A percentile compares a stretch with the other conserved stretches of the same genome.
Conservation (phyloP, 441 rosid species). For the Croton setiger region DNA sequence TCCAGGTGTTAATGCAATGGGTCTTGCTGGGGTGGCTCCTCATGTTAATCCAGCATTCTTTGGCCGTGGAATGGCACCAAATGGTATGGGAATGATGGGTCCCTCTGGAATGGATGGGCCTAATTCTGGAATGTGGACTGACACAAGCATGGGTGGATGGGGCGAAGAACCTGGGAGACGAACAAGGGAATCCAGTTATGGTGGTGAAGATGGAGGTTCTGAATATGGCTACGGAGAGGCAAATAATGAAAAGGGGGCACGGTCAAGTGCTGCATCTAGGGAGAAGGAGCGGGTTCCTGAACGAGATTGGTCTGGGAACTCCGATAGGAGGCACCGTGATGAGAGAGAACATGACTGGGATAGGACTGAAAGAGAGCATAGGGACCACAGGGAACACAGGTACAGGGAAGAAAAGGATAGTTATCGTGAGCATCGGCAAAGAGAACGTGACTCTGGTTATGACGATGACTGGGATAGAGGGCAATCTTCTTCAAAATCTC, state of each 20-base stretch:
- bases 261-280: slow-evolving; percentile 50
- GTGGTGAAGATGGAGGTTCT: slow-evolving; percentile 91
- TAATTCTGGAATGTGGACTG: slow-evolving; percentile 87
- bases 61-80: slow-evolving; percentile 75
- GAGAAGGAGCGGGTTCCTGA: slow-evolving; percentile 70
- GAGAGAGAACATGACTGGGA: slow-evolving; percentile 65
- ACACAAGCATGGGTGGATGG: slow-evolving; percentile 80
- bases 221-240: slow-evolving; percentile 91
- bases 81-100: slow-evolving; percentile 79
- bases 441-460: slow-evolving; percentile 68
- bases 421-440: slow-evolving; percentile 60
- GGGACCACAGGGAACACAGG: slow-evolving; percentile 69
- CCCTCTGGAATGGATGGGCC: slow-evolving; percentile 78
- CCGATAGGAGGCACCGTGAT: slow-evolving; percentile 70
- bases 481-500: slow-evolving; percentile 66
- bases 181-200: slow-evolving; percentile 80
- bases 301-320: slow-evolving; percentile 77
- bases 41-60: slow-evolving; percentile 97
- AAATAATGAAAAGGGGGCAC: slow-evolving; percentile 68
- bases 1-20: slow-evolving; percentile 77
- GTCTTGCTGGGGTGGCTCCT: slow-evolving; percentile 94
- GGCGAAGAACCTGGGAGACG: slow-evolving; percentile 64
- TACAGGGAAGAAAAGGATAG: slow-evolving; percentile 72
- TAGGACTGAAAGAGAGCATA: slow-evolving; percentile 55
- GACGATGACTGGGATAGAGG: slow-evolving; percentile 81